Evolutionary conservation across 2,329 filamentous ascomycete species (phyloP).

Genomic region (Teratosphaeria gauchensis): DNA sequence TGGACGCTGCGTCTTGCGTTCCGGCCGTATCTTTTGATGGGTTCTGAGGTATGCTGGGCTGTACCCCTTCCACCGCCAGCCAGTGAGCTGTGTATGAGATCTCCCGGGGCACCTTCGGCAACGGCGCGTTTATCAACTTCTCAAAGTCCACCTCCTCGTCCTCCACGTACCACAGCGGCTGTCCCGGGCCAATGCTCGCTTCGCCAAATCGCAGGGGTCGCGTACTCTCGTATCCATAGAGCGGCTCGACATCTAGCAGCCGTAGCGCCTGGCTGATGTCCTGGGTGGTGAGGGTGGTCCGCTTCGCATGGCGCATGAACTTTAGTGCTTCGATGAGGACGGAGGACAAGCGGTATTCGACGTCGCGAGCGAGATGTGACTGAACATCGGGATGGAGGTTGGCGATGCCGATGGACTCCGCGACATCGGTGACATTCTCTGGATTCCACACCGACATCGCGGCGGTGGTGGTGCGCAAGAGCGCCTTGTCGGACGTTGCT

Average conservation of each 20-base stretch:
- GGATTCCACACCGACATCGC: conserved; percentile 75
- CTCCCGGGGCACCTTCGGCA: conserved; percentile 90
- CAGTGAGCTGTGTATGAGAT: conserved; percentile 92
- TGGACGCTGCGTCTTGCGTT: conserved; percentile 76
- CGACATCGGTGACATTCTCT: conserved; percentile 91
- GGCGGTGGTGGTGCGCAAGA: background rate
- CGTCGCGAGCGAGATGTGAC: conserved; percentile 80
- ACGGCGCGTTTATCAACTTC: conserved; percentile 91
- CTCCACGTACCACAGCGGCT: conserved; percentile 93
- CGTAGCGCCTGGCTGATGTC: conserved; percentile 80
- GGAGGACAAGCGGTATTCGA: conserved; percentile 89
- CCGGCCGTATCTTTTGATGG: conserved; percentile 67
- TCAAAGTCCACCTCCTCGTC: conserved; percentile 99
- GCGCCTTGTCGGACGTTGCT: background rate
- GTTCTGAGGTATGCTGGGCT: conserved; percentile 93
- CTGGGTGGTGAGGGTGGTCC: conserved; percentile 78
- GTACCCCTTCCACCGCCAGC: conserved; percentile 94
- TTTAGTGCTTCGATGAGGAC: conserved; percentile 90
- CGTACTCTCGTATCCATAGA: conserved; percentile 93
- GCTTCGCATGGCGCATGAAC: conserved; percentile 85
- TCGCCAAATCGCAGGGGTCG: conserved; percentile 85
- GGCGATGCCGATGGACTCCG: conserved; percentile 85
- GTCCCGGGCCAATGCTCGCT: conserved; percentile 82
- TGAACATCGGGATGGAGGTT: conserved; percentile 75
- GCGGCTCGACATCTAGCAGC: conserved; percentile 82